Conservation (phyloP, 495 filamentous ascomycete species). For the Penicillium antarcticum region DNA sequence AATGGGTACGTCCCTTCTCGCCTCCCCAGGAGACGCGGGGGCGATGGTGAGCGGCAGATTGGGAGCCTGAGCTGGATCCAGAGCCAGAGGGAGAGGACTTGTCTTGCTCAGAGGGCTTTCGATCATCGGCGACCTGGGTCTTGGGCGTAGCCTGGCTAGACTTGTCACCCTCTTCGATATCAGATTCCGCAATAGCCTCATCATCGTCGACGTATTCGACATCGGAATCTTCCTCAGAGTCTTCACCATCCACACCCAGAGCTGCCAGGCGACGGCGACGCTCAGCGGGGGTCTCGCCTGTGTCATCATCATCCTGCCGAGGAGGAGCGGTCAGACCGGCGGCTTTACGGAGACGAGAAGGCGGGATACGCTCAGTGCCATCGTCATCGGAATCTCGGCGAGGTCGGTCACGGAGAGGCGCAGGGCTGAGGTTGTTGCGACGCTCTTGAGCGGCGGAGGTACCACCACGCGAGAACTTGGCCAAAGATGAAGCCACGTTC, state of each 20-base stretch:
- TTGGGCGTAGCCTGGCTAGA: conserved; percentile 20
- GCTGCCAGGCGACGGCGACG: conserved; percentile 79
- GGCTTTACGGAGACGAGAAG: conserved; percentile 36
- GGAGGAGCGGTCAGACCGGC: conserved; percentile 30
- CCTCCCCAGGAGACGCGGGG: conserved; percentile 28
- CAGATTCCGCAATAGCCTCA: conserved; percentile 19
- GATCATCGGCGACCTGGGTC: conserved; percentile 33
- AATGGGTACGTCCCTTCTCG: conserved; percentile 25
- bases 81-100: conserved; percentile 18
- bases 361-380: conserved; percentile 53
- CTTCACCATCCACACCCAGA: conserved; percentile 62
- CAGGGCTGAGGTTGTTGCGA: conserved; percentile 36
- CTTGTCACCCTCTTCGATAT: conserved; percentile 29
- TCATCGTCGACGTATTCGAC: conserved; percentile 3
- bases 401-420: conserved; percentile 22
- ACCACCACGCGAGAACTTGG: conserved; percentile 34
- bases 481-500: conserved; percentile 43
- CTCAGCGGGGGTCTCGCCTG: conserved; percentile 78
- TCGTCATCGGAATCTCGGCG: conserved; percentile 57
- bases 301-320: conserved; percentile 38
- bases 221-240: conserved; percentile 53
- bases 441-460: conserved; percentile 48
- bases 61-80: conserved; percentile 9
- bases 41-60: conserved; percentile 13
- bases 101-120: conserved; percentile 15